phyloP scores from a whole-genome alignment of 2,329 filamentous ascomycete species.

The Penicillium freii region DNA sequence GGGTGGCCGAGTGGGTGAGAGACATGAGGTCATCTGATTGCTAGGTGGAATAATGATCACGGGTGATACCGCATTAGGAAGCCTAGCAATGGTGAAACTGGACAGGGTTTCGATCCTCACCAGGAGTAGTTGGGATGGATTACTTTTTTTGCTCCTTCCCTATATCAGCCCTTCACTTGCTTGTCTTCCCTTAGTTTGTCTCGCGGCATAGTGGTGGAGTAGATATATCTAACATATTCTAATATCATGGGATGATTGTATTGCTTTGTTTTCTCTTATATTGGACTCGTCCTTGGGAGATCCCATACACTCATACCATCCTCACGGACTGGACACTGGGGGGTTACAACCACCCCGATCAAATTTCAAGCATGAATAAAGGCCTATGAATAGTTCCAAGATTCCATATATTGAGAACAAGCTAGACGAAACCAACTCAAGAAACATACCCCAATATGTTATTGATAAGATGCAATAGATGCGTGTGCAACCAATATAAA shows the following conservation, averaged over 20 bases:
- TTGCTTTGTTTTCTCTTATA: background rate
- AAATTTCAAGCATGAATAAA: background rate
- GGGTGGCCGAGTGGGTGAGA: background rate
- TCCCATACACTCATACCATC: background rate
- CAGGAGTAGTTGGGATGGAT: background rate
- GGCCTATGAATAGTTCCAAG: no score
- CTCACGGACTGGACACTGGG: background rate
- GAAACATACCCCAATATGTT: background rate
- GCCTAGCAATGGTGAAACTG: background rate
- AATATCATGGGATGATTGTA: no score
- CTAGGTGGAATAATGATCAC: background rate
- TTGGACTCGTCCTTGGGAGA: background rate
- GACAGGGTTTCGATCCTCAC: background rate
- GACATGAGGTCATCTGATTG: background rate
- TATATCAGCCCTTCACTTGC: no score
- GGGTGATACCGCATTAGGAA: background rate
- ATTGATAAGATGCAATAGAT: background rate
- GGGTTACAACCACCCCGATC: background rate
- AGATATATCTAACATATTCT: background rate
- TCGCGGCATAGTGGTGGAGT: no score
- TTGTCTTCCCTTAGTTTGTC: background rate
- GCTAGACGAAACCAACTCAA: constrained; percentile 7
- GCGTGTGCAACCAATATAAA: background rate
- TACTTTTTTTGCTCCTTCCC: background rate
- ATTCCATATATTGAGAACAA: background rate